These are phyloP conservation scores for Auricularia heimuer DNA, from an alignment of 768 basidiomycete genomes.

Conservation along the genomic window DNA sequence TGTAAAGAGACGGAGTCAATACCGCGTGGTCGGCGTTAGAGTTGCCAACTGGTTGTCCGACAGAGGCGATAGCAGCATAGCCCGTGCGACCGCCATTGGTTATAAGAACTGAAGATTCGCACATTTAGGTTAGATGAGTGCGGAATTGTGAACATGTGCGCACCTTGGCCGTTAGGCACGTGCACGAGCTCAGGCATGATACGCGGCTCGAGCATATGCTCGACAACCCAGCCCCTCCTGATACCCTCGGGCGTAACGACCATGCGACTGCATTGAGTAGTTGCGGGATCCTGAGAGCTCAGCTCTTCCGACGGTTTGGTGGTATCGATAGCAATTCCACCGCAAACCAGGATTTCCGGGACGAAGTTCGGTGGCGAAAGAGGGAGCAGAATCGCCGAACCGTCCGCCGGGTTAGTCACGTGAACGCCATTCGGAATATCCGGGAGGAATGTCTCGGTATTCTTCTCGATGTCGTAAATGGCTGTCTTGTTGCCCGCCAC, in stretches of 20 bases:
- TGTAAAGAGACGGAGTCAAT: constrained; percentile 24
- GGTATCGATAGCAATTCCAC: constrained; percentile 18
- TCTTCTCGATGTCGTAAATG: constrained; percentile 25
- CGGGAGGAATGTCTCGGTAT: constrained; percentile 28
- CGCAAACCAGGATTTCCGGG: constrained; percentile 22
- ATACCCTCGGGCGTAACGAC: constrained; percentile 19
- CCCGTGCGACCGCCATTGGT: constrained; percentile 34
- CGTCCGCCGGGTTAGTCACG: constrained; percentile 23
- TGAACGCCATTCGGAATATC: constrained; percentile 28
- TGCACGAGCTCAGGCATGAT: constrained; percentile 19
- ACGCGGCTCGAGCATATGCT: constrained; percentile 21
- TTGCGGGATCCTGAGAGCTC: constrained; percentile 20
- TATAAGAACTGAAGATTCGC: constrained; percentile 17
- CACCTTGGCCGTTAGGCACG: constrained; percentile 24
- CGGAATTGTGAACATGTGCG: not conserved
- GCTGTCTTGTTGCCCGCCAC: constrained; percentile 56
- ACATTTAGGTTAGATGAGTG: not conserved
- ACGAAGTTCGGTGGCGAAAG: constrained; percentile 20
- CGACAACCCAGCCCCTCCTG: constrained; percentile 23
- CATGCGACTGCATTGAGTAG: constrained; percentile 27
- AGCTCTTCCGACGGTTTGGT: constrained; percentile 11
- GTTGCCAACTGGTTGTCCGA: constrained; percentile 42
- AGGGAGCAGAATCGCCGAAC: constrained; percentile 21
- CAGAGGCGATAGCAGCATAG: constrained; percentile 40
- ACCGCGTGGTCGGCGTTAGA: constrained; percentile 28